Base-by-base conservation (phyloP, 2,329 filamentous ascomycete genomes). In the Thielaviopsis musarum region DNA sequence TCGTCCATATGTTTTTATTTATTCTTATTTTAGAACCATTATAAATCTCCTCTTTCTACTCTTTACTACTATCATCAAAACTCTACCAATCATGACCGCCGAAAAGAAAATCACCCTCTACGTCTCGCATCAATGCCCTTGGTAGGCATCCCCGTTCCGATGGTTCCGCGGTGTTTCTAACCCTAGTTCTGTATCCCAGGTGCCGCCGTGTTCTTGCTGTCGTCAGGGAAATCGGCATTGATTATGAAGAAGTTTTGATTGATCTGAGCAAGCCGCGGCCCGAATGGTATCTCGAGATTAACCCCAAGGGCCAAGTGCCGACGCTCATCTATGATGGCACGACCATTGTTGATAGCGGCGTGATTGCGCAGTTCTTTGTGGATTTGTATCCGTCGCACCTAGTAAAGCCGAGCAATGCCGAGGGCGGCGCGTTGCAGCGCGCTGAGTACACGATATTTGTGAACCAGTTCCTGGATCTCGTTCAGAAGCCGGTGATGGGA, bases 221-320 rank as follows among this genome's bases (percentile, higher is more conserved):
- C 5, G 76, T 90, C 26, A 75, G 78, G 30, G 86, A 89, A 67
- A 77, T 86, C 13, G 75, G 76, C 12, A 67, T 90, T 30, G 74
- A 79, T 0, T 87, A 81, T 65, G 82, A 87, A 60, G 83, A 88
- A 64, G 82, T 87, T 62, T 80, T 82, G 60, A 86, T 94, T 65
- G 85, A 91, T 68, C 76, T 93, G 54, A 70, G 72, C 64, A 77
- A 71, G 10, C 87, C 88, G 0, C 81, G 88, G 10, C 82, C 84
- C 28, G 74, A 79, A 45, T 87, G 84, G 75, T 93, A 91, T 68
- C 78, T 93, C 9, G 74, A 83, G 57, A 73, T 93, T 68, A 91
- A 91, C 73, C 87, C 87, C 64, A 82, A 87, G 60, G 88, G 88
- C 15, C 79, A 90, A 2, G 87, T 93, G 4, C 88, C 88, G 0